Percentiles rank a stretch among this genome's conserved stretches.
Conservation (phyloP, 495 filamentous ascomycete genomes). For the Acidomyces sp. region DNA sequence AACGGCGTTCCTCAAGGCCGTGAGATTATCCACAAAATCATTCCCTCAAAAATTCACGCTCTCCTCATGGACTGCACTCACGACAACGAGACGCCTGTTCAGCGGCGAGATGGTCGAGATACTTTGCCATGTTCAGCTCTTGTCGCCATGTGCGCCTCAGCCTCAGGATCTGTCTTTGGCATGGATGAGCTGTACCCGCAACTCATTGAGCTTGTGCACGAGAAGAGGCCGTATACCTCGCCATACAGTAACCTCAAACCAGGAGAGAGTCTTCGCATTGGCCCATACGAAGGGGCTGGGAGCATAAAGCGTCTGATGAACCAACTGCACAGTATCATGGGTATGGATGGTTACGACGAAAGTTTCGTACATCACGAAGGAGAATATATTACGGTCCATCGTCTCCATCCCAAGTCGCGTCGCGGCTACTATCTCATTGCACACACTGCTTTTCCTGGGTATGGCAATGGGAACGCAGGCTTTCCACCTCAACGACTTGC, state of each 20-base stretch:
- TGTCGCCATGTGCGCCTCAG: slow-evolving; percentile 87
- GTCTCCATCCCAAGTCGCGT: slow-evolving; percentile 77
- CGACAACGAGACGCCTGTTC: slow-evolving; percentile 91
- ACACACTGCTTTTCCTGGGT: slow-evolving; percentile 85
- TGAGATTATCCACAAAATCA: slow-evolving; percentile 60
- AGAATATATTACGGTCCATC: slow-evolving; percentile 90
- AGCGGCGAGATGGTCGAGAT: slow-evolving; percentile 89
- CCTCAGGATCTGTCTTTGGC: slow-evolving; percentile 93
- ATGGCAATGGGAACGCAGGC: slow-evolving; percentile 62
- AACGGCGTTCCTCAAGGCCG: slow-evolving; percentile 30
- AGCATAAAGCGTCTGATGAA: slow-evolving; percentile 84
- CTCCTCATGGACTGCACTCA: slow-evolving; percentile 99
- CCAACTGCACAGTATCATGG: slow-evolving; percentile 85
- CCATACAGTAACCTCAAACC: slow-evolving; percentile 47
- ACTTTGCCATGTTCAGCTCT: slow-evolving; percentile 92
- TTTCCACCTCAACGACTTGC: slow-evolving; percentile 63
- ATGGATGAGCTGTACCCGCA: slow-evolving; percentile 95
- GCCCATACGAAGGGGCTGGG: slow-evolving; percentile 55
- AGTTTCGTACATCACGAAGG: slow-evolving; percentile 93
- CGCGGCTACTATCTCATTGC: slow-evolving; percentile 91
- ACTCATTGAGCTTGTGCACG: slow-evolving; percentile 77
- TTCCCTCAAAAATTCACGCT: slow-evolving; percentile 71
- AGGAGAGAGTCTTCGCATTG: slow-evolving; percentile 33
- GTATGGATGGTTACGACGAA: slow-evolving; percentile 82
- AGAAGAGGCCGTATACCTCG: slow-evolving; percentile 69